These are phyloP conservation scores for Claviceps quebecensis DNA, from an alignment of 2,329 filamentous ascomycete genomes.

Conservation along the genomic window DNA sequence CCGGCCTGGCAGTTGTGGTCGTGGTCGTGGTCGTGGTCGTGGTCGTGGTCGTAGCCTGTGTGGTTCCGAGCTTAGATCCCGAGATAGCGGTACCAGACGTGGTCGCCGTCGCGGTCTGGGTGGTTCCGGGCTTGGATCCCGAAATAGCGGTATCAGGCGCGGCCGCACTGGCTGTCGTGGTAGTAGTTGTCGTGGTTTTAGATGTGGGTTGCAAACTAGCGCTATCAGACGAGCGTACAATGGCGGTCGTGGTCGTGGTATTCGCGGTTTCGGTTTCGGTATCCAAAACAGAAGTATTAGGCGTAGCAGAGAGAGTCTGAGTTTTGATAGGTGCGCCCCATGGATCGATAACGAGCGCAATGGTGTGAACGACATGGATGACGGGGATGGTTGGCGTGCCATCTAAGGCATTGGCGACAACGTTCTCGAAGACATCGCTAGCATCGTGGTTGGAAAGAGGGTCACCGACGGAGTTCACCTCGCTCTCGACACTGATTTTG, in stretches of 20 bases:
- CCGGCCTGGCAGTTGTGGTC: constrained; percentile 15
- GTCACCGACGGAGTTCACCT: constrained; percentile 4
- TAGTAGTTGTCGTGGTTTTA: constrained; percentile 16
- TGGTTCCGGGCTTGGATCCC: constrained; percentile 22
- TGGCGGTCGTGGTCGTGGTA: too few relatives aligned
- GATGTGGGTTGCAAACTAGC: constrained; percentile 22
- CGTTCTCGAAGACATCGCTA: constrained; percentile 9
- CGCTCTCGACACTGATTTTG: constrained; percentile 9
- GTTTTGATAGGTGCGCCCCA: constrained; percentile 30
- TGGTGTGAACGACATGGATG: constrained; percentile 36
- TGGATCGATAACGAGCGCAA: constrained; percentile 40
- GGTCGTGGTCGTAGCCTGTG: constrained; percentile 5
- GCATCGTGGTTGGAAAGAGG: constrained; percentile 2
- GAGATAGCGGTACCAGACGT: constrained; percentile 24
- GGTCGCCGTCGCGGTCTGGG: constrained; percentile 11
- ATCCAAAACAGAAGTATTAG: too few relatives aligned
- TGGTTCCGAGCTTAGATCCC: constrained; percentile 22
- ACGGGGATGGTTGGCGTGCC: constrained; percentile 15
- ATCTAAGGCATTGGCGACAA: constrained; percentile 3
- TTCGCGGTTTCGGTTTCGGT: too few relatives aligned
- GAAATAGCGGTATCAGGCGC: constrained; percentile 24
- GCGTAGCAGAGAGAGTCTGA: constrained; percentile 26
- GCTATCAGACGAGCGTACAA: constrained; percentile 14
- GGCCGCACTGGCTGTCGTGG: constrained; percentile 15
- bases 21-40: too few relatives aligned